Percentiles rank a stretch among this genome's conserved stretches.
Evolutionary conservation across 2,329 filamentous ascomycete species (phyloP).

Genomic region (Metarhizium robertsii): DNA sequence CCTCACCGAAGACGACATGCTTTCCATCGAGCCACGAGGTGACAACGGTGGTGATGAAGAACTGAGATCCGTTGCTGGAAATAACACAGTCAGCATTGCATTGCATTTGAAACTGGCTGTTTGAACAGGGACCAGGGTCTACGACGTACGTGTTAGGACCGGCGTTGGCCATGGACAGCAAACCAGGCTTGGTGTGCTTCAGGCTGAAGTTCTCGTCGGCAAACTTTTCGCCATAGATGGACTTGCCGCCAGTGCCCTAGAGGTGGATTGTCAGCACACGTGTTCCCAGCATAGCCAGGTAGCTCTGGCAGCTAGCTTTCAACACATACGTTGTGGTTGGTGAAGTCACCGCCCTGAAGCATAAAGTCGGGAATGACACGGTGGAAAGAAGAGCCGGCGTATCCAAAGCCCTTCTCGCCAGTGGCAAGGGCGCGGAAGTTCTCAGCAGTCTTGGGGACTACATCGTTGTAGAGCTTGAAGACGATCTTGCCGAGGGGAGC

Average conservation of each 20-base stretch:
- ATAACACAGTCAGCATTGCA: background rate
- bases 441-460: conserved; percentile 77
- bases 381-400: conserved; percentile 79
- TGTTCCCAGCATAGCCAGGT: too few relatives aligned
- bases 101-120: background rate
- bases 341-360: conserved; percentile 95
- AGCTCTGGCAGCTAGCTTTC: too few relatives aligned
- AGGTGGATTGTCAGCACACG: too few relatives aligned
- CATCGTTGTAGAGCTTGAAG: conserved; percentile 79
- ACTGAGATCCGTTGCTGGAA: conserved; percentile 93
- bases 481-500: conserved; percentile 58
- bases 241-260: conserved; percentile 13
- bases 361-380: conserved; percentile 90
- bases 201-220: conserved; percentile 12
- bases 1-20: conserved; percentile 80
- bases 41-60: conserved; percentile 91
- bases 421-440: conserved; percentile 85
- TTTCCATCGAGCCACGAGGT: conserved; percentile 79
- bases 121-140: background rate
- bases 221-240: conserved; percentile 13
- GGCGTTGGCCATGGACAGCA: conserved; percentile 14
- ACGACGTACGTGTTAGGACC: conserved; percentile 13
- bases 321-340: conserved; percentile 65
- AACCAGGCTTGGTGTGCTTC: conserved; percentile 12
- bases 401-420: conserved; percentile 71